Evolutionary conservation across 1,139 yeast genomes (phyloP), one percentile per base, ranked within the genome.

Genomic region (Geotrichum fermentans): DNA sequence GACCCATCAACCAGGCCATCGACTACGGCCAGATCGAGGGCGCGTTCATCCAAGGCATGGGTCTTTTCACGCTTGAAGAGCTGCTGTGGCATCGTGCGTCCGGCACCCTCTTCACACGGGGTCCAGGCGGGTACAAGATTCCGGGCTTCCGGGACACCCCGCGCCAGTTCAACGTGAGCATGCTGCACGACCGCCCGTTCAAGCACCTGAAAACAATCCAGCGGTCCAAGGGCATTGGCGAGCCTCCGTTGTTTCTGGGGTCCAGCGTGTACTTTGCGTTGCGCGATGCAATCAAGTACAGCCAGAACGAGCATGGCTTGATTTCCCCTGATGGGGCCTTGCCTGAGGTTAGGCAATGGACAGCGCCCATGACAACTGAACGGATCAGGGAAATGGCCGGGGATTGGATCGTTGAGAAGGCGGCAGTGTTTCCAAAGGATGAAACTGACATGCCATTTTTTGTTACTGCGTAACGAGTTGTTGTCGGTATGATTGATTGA

Each of bases 21-120:
- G 75, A 72, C 52, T 71, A 71, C 55, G 77, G 77, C 4, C 77
- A 73, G 58, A 73, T 73, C 34, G 77, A 73, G 55, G 77, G 77
- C 20, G 77, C 75, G 0, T 73, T 67, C 54, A 64, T 73, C 16
- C 77, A 73, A 56, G 77, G 77, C 24, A 72, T 72, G 62, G 77
- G 77, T 1, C 63, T 73, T 36, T 73, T 69, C 54, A 73, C 77
- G 1, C 68, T 73, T 57, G 77, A 73, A 52, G 75, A 73, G 56
- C 67, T 73, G 1, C 56, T 73, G 43, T 73, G 77, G 76, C 58
- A 70, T 44, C 61, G 67, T 35, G 65, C 65, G 40, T 65, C 63
- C 22, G 75, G 76, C 10, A 58, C 67, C 2, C 57, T 73, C 33
- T 67, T 71, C 53, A 73, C 77, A 0, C 62, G 73, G 13, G 77